Evolutionary conservation across 1,139 yeast genomes (phyloP).

Genomic region (Taiozyma onychis): DNA sequence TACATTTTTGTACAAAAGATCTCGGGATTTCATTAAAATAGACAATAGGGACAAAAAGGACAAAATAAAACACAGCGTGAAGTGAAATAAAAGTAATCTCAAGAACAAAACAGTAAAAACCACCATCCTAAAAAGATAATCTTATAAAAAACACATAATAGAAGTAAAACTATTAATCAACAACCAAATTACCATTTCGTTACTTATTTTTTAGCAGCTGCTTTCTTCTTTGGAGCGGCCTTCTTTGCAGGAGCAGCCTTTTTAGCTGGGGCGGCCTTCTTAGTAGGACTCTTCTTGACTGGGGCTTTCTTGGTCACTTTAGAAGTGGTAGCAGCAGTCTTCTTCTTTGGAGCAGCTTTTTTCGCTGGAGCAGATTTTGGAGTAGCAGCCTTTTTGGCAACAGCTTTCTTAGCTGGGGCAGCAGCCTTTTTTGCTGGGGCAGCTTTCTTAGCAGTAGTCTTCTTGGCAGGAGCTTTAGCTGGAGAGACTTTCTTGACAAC

Average conservation of each 20-base stretch:
- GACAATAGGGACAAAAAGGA: conserved; percentile 1
- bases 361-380: conserved; percentile 24
- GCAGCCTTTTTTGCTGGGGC: conserved; percentile 8
- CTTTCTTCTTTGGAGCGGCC: conserved; percentile 6
- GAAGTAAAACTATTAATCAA: conserved; percentile 2
- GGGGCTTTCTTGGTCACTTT: conserved; percentile 9
- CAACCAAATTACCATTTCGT: neutral
- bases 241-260: conserved; percentile 6
- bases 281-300: conserved; percentile 2
- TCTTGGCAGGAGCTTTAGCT: conserved; percentile 13
- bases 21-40: neutral
- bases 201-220: conserved; percentile 6
- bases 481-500: conserved; percentile 7
- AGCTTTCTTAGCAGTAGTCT: conserved; percentile 21
- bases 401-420: conserved; percentile 19
- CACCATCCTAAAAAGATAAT: neutral
- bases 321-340: conserved; percentile 23
- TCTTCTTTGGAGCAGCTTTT: conserved; percentile 23
- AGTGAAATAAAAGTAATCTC: conserved; percentile 1
- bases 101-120: conserved; percentile 1
- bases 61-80: conserved; percentile 1
- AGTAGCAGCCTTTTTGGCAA: conserved; percentile 23
- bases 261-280: conserved; percentile 6
- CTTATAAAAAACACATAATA: neutral
- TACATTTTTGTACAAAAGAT: neutral